Conservation (phyloP, 257 asterid genomes). For the Scutellaria minor region DNA sequence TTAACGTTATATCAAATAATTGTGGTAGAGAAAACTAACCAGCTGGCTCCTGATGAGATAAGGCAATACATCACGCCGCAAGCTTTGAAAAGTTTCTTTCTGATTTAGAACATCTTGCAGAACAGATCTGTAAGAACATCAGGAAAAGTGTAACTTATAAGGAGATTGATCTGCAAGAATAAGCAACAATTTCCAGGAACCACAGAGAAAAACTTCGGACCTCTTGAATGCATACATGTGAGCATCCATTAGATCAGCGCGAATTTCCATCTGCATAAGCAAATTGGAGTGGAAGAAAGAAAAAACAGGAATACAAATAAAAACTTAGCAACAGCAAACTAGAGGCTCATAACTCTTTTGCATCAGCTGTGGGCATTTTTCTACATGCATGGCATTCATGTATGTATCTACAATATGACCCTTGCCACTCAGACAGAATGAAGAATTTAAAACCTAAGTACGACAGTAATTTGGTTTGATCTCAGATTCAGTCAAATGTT, state of each 20-base stretch:
- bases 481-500: constrained; percentile 11
- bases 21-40: constrained; percentile 58
- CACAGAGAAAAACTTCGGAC: constrained; percentile 52
- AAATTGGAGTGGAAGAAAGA: constrained; percentile 30
- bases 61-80: constrained; percentile 92
- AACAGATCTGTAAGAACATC: constrained; percentile 58
- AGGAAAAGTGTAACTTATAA: constrained; percentile 26
- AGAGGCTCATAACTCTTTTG: constrained; percentile 19
- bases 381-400: constrained; percentile 2
- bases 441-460: constrained; percentile 4
- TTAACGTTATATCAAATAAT: constrained; percentile 1
- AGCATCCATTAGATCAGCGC: constrained; percentile 96
- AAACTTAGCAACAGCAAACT: constrained; percentile 14
- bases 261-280: constrained; percentile 82
- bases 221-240: constrained; percentile 99
- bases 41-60: constrained; percentile 91
- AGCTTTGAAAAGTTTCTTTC: constrained; percentile 77
- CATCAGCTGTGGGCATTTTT: constrained; percentile 5
- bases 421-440: constrained; percentile 18
- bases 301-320: neutral
- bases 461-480: constrained; percentile 2
- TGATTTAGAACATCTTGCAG: constrained; percentile 83
- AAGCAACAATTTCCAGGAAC: constrained; percentile 35
- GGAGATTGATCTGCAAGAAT: constrained; percentile 27
- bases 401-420: neutral